Conservation (phyloP, 2,329 filamentous ascomycete species). For the Fonsecaea pugnacius region DNA sequence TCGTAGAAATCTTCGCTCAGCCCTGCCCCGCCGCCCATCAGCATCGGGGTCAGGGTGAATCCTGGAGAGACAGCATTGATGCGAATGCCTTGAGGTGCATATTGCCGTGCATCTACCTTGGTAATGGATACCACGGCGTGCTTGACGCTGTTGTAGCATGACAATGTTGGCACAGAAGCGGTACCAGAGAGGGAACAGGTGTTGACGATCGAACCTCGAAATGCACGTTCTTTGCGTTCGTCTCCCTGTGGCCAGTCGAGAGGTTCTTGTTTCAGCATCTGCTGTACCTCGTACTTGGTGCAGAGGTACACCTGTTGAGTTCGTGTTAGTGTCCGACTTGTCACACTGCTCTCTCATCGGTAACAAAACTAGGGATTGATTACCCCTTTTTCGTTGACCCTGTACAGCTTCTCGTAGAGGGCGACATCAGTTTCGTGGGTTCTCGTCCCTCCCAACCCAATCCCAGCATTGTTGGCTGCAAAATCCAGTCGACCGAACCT, state of each 20-base stretch:
- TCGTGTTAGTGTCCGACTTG: no score
- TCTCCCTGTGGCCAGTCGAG: background rate
- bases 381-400: slow-evolving; percentile 10
- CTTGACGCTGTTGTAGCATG: no score
- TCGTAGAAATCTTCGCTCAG: background rate
- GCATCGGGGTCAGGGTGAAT: no score
- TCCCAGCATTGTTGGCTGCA: slow-evolving; percentile 9
- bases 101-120: no score
- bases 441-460: slow-evolving; percentile 8
- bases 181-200: background rate
- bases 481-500: slow-evolving; percentile 10
- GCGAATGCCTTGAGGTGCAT: no score
- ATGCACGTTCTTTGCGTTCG: background rate
- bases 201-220: slow-evolving; percentile 9
- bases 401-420: background rate
- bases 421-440: background rate
- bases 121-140: no score
- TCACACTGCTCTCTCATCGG: no score
- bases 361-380: background rate
- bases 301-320: slow-evolving; percentile 1
- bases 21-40: no score
- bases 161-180: no score
- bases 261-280: slow-evolving; percentile 17
- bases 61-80: no score
- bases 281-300: background rate